Conservation (phyloP, 768 basidiomycete species). For the Tubosaeta sp. region DNA sequence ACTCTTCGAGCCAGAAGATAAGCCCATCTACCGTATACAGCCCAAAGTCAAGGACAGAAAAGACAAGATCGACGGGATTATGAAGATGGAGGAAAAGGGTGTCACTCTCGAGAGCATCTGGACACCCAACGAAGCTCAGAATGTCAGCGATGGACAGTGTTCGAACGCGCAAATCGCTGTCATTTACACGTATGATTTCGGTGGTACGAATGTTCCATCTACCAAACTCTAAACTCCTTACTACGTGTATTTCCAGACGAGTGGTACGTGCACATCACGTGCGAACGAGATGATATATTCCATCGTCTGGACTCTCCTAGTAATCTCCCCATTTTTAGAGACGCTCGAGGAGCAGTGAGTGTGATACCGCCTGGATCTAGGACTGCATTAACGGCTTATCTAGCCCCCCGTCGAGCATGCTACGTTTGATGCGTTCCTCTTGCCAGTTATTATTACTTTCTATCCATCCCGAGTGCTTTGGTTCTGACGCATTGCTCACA, state of each 20-base stretch:
- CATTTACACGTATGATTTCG: slow-evolving; percentile 23
- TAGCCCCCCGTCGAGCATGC: slow-evolving; percentile 24
- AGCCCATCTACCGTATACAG: slow-evolving; percentile 18
- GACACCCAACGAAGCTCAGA: slow-evolving; percentile 14
- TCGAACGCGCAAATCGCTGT: slow-evolving; percentile 19
- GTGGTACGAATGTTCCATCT: slow-evolving; percentile 5
- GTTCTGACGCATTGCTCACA: slow-evolving; percentile 2
- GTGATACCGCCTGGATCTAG: neutral
- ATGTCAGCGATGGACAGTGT: slow-evolving; percentile 24
- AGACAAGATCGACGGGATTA: slow-evolving; percentile 4
- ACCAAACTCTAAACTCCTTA: neutral
- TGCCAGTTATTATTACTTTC: slow-evolving; percentile 3
- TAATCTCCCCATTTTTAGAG: slow-evolving; percentile 18
- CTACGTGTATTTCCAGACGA: slow-evolving; percentile 9
- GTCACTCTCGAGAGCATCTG: slow-evolving; percentile 25
- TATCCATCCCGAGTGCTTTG: neutral
- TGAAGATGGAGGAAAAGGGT: slow-evolving; percentile 19
- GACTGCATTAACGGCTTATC: neutral
- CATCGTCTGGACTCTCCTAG: slow-evolving; percentile 7
- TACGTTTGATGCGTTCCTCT: neutral
- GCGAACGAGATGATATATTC: slow-evolving; percentile 11
- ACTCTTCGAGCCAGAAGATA: slow-evolving; percentile 10
- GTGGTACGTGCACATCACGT: slow-evolving; percentile 28
- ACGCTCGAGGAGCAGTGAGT: slow-evolving; percentile 22
- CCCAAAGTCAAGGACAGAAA: slow-evolving; percentile 7